Evolutionary conservation across 2,329 filamentous ascomycete genomes (phyloP).

Genomic region (Trichophyton verrucosum): DNA sequence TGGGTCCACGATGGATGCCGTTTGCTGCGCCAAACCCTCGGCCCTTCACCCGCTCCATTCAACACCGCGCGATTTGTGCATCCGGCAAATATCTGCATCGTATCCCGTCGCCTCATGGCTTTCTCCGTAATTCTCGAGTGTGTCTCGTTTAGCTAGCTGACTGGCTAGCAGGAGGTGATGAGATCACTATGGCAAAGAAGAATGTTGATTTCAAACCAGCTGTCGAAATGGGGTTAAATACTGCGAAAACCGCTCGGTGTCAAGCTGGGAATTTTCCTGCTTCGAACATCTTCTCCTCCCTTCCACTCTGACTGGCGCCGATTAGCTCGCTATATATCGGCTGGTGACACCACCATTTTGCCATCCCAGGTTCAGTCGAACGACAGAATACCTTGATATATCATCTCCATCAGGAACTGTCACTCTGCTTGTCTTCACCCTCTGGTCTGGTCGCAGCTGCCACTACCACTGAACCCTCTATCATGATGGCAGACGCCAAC

Average conservation of each 20-base stretch:
- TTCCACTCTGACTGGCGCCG: background rate
- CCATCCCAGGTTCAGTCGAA: background rate
- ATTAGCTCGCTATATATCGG: background rate
- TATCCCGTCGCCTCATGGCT: background rate
- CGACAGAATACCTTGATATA: background rate
- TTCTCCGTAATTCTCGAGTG: background rate
- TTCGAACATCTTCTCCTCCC: background rate
- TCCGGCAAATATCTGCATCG: background rate
- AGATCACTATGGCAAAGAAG: background rate
- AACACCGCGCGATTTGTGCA: conserved; percentile 14
- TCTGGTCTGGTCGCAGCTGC: background rate
- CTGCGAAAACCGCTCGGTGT: background rate
- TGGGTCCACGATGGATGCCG: background rate
- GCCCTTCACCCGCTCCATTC: background rate
- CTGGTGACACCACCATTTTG: background rate
- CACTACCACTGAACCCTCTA: background rate
- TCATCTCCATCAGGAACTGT: too few relatives aligned
- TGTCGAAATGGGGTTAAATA: background rate
- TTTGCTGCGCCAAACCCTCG: background rate
- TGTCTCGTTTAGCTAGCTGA: background rate
- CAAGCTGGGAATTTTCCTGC: background rate
- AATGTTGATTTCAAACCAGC: background rate
- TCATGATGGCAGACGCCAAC: background rate
- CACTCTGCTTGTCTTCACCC: background rate
- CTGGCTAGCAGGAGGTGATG: too few relatives aligned